phyloP scores from a whole-genome alignment of 108 stramenopile genomes.

The Pseudonitzschia pungens region DNA sequence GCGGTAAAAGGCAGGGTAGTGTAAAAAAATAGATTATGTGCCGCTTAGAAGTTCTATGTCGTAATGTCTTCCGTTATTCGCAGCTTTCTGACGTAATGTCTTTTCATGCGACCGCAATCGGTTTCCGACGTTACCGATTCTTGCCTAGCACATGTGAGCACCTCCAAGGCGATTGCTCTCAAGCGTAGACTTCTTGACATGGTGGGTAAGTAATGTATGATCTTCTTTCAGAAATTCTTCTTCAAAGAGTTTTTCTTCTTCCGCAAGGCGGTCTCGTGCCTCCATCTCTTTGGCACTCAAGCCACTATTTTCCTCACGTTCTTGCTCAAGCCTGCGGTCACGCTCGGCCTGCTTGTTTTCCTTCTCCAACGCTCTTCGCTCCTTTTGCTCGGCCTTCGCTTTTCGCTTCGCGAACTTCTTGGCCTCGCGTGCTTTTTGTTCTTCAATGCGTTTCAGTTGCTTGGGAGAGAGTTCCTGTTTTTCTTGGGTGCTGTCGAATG shows the following conservation, averaged over 20 bases:
- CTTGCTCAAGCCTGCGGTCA: constrained; percentile 3
- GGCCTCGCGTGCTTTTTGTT: constrained; percentile 17
- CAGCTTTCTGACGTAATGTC: too few relatives aligned
- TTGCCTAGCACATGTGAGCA: constrained; percentile 11
- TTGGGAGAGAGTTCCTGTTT: constrained; percentile 1
- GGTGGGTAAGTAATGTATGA: background rate
- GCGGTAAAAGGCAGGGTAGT: too few relatives aligned
- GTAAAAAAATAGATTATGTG: too few relatives aligned
- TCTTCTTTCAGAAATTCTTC: constrained; percentile 12
- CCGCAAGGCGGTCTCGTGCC: constrained; percentile 5
- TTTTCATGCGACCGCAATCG: too few relatives aligned
- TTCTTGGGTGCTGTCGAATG: background rate
- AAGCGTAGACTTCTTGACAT: constrained; percentile 15
- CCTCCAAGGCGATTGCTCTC: constrained; percentile 21
- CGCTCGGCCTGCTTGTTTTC: constrained; percentile 9
- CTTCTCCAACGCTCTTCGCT: constrained; percentile 13
- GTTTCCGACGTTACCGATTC: background rate
- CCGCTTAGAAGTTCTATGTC: too few relatives aligned
- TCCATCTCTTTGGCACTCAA: constrained; percentile 12
- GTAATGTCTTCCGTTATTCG: too few relatives aligned
- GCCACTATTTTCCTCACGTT: background rate
- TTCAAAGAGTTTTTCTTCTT: constrained; percentile 1
- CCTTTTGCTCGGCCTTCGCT: constrained; percentile 17
- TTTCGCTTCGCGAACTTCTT: constrained; percentile 19
- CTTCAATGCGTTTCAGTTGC: constrained; percentile 13